phyloP scores from a whole-genome alignment of 192 early-diverging fungal species.

The Phlyctochytrium planicorne region DNA sequence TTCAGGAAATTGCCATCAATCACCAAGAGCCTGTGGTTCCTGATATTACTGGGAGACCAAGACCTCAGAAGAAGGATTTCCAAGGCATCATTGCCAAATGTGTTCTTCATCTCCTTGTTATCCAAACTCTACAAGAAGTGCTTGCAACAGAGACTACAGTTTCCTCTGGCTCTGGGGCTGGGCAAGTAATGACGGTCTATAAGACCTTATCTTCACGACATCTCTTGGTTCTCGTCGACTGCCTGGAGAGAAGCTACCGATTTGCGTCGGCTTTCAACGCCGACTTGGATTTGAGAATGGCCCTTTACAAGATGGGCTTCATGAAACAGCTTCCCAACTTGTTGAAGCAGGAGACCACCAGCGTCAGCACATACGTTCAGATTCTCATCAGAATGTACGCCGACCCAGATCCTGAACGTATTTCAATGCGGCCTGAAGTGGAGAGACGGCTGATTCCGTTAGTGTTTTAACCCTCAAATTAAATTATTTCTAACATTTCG shows the following conservation, averaged over 20 bases:
- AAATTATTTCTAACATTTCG: constrained; percentile 4
- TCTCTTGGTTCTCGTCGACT: constrained; percentile 75
- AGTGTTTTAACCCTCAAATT: constrained; percentile 27
- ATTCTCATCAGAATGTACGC: constrained; percentile 77
- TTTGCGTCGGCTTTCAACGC: constrained; percentile 85
- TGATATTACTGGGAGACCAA: constrained; percentile 27
- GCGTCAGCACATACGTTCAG: constrained; percentile 55
- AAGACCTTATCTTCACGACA: constrained; percentile 53
- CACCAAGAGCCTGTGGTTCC: constrained; percentile 5
- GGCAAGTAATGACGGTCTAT: constrained; percentile 54
- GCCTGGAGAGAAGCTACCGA: constrained; percentile 73
- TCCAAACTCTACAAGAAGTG: constrained; percentile 86
- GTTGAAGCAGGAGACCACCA: constrained; percentile 85
- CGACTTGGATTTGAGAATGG: constrained; percentile 75
- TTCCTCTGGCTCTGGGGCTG: not conserved
- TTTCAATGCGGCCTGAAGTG: constrained; percentile 51
- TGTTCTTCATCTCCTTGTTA: constrained; percentile 81
- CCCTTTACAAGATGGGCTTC: constrained; percentile 80
- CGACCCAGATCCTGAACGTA: constrained; percentile 50
- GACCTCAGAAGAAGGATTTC: constrained; percentile 71
- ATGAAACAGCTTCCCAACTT: constrained; percentile 93
- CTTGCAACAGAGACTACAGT: constrained; percentile 32
- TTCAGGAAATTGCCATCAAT: not conserved
- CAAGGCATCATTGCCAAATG: constrained; percentile 86
- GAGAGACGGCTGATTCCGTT: constrained; percentile 67